Conservation (phyloP, 176 grass and related monocot species). For the Oropetium thomaeum region DNA sequence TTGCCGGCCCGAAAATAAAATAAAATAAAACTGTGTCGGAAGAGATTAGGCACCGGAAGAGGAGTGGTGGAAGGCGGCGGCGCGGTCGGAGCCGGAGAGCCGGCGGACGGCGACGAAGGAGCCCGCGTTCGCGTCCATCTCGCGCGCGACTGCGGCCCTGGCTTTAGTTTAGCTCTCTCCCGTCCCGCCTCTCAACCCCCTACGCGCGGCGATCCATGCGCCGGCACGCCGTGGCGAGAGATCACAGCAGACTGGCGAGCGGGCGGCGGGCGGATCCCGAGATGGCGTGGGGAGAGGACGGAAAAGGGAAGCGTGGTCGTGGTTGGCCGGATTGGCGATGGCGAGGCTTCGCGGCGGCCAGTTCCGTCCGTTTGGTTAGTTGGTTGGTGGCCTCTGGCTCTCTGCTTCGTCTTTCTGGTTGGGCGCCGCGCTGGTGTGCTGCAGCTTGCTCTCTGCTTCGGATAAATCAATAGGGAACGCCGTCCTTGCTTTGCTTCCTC, state of each 20-base stretch:
- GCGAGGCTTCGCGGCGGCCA: conserved; percentile 34
- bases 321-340: conserved; percentile 1
- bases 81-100: conserved; percentile 42
- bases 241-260: background rate
- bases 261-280: conserved; percentile 31
- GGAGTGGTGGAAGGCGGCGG: conserved; percentile 57
- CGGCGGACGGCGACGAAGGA: conserved; percentile 63
- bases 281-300: background rate
- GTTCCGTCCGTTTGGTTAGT: conserved; percentile 14
- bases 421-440: conserved; percentile 18
- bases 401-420: conserved; percentile 25
- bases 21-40: background rate
- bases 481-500: background rate
- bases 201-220: conserved; percentile 34
- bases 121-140: conserved; percentile 57
- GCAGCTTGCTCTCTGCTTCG: background rate
- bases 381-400: conserved; percentile 22
- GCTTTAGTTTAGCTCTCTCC: background rate
- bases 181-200: background rate
- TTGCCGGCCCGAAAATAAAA: too few species aligned
- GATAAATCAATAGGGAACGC: conserved; percentile 28
- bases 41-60: conserved; percentile 42
- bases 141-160: background rate
- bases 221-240: conserved; percentile 4
- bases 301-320: background rate